Percentiles rank a stretch among this genome's conserved stretches.
Conservation (phyloP, 2,329 filamentous ascomycete species). For the Pezicula radicicola region DNA sequence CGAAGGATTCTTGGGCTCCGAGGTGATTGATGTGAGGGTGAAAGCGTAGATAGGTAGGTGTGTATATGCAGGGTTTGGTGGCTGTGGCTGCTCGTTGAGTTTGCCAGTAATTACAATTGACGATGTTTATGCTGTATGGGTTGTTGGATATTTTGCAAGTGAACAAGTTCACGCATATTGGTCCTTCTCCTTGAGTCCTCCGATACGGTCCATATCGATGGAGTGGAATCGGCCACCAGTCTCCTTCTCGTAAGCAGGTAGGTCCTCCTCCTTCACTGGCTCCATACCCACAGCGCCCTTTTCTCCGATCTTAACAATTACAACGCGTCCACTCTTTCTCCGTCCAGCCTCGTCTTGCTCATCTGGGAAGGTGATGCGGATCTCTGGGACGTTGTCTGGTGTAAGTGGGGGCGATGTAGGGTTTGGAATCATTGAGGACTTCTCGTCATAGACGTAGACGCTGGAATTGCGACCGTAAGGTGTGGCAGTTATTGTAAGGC, state of each 20-base stretch:
- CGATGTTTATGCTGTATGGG: not conserved
- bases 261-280: slow-evolving; percentile 69
- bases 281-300: slow-evolving; percentile 82
- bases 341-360: slow-evolving; percentile 86
- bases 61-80: not conserved
- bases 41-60: not conserved
- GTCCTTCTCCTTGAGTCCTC: slow-evolving; percentile 90
- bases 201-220: slow-evolving; percentile 91
- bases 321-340: slow-evolving; percentile 79
- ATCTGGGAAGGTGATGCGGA: slow-evolving; percentile 96
- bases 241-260: slow-evolving; percentile 87
- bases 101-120: not conserved
- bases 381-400: slow-evolving; percentile 85
- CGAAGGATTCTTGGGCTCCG: not conserved
- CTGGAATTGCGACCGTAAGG: slow-evolving; percentile 57
- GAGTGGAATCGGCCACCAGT: slow-evolving; percentile 81
- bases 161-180: slow-evolving; percentile 1
- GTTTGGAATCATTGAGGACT: slow-evolving; percentile 74
- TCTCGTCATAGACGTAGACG: slow-evolving; percentile 75
- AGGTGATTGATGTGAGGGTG: not conserved
- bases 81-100: not conserved
- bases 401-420: slow-evolving; percentile 73
- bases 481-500: slow-evolving; percentile 51
- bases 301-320: slow-evolving; percentile 89
- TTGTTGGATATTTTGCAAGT: not conserved